These are phyloP conservation scores for Termitomyces sp. DNA, from an alignment of 768 basidiomycete species.

Conservation along the genomic window DNA sequence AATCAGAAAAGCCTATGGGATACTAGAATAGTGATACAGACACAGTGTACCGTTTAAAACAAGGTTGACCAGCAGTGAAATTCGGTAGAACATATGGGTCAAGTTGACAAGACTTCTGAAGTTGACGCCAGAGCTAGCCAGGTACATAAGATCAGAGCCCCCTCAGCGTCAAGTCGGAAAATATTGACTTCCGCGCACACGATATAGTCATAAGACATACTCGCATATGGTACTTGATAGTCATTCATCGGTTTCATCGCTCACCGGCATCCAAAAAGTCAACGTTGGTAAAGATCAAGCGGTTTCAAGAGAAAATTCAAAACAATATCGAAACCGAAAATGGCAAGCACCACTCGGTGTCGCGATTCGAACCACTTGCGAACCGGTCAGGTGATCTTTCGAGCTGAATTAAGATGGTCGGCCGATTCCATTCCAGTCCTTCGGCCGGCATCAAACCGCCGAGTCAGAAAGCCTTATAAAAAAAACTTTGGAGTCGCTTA, in stretches of 20 bases:
- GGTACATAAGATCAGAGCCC: too few relatives aligned
- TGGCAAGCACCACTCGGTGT: neutral
- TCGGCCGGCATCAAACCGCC: conserved; percentile 8
- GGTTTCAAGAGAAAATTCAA: too few relatives aligned
- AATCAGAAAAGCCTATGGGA: neutral
- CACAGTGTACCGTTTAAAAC: neutral
- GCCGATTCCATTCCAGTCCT: conserved; percentile 1
- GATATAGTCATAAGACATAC: too few relatives aligned
- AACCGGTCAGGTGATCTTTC: neutral
- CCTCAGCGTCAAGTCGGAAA: too few relatives aligned
- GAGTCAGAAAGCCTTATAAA: conserved; percentile 8
- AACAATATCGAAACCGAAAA: neutral
- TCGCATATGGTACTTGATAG: too few relatives aligned
- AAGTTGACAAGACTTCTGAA: too few relatives aligned
- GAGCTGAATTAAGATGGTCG: neutral
- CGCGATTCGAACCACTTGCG: neutral
- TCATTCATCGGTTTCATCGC: too few relatives aligned
- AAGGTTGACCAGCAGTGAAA: too few relatives aligned
- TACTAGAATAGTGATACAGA: too few relatives aligned
- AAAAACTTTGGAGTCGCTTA: conserved; percentile 6
- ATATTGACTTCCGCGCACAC: neutral
- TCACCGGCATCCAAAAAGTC: too few relatives aligned
- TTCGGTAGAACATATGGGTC: too few relatives aligned
- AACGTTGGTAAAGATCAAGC: neutral
- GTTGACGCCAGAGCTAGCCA: too few relatives aligned